Base-by-base conservation (phyloP, 2,329 filamentous ascomycete genomes). In the Fusarium acutatum region DNA sequence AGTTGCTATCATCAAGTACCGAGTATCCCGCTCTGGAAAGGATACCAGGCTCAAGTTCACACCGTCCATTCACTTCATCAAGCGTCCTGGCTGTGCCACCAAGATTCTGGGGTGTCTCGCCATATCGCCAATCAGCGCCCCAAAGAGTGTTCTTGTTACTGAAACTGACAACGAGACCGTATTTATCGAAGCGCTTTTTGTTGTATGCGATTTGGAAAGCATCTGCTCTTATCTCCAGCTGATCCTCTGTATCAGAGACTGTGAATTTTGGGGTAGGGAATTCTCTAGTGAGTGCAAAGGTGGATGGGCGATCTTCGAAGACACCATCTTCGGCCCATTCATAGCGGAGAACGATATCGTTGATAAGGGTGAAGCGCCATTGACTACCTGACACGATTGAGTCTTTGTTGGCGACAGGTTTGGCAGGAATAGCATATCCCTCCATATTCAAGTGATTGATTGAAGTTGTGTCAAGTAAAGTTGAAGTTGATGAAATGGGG, bases 291-390 rank as follows among this genome's bases (percentile, higher is more conserved):
- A 89, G 83, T n/a, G 89, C 90, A 76, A 92, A 89, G 15, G 87
- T 88, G 1, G 89, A 91, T 0, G 88, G 87, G 9, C 89, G 86
- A 76, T 92, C 89, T 76, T 92, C 90, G 73, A 92, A 92, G 38
- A 82, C 76, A 54, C 86, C 85, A 69, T 92, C 89, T 17, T 84
- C 82, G 2, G 89, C 86, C 88, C 88, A 92, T 80, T 92, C 90
- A 69, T 88, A 91, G 37, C 90, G 87, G 34, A 92, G 71, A 5
- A 91, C 82, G 5, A 86, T 83, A 57, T 90, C 86, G 15, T 84
- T 86, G 53, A 92, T 82, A 52, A 92, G 72, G 14, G 87, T 91
- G 77, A 92, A 91, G 60, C 90, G 87, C 79, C 88, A 91, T 53
- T 86, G 76, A 3, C 40, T 34, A 3, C 76, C 76, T 7, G 61